These are phyloP conservation scores for Penicillium psychrofluorescens DNA, from an alignment of 495 filamentous ascomycete species.

Conservation along the genomic window DNA sequence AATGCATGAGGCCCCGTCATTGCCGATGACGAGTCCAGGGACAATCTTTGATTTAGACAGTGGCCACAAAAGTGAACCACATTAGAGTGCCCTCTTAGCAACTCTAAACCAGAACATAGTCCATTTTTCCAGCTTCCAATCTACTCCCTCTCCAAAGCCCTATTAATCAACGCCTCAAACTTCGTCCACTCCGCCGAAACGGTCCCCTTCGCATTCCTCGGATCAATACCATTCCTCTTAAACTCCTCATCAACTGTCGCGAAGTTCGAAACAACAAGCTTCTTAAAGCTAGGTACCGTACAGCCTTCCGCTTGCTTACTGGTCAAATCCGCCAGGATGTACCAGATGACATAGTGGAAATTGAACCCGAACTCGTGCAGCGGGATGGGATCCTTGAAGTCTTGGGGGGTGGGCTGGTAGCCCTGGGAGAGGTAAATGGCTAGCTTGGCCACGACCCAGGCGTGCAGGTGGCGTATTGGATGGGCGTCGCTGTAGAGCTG, in stretches of 20 bases:
- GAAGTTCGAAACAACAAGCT: slow-evolving; percentile 22
- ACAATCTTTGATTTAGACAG: no score
- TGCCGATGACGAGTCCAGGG: no score
- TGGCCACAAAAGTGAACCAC: no score
- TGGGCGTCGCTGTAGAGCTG: slow-evolving; percentile 27
- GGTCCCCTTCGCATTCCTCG: slow-evolving; percentile 13
- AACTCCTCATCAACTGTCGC: slow-evolving; percentile 27
- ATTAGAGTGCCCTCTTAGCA: no score
- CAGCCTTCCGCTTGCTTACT: slow-evolving; percentile 25
- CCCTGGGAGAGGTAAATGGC: slow-evolving; percentile 29
- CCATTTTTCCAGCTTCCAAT: not conserved
- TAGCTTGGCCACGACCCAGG: slow-evolving; percentile 32
- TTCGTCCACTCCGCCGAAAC: slow-evolving; percentile 30
- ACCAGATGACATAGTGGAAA: slow-evolving; percentile 29
- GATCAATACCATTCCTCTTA: slow-evolving; percentile 21
- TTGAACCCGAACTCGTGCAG: slow-evolving; percentile 19
- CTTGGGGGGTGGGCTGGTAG: slow-evolving; percentile 4
- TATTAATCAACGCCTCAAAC: slow-evolving; percentile 21
- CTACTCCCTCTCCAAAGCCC: slow-evolving; percentile 19
- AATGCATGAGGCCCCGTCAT: no score
- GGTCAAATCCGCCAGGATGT: slow-evolving; percentile 34
- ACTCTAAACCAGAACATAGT: no score
- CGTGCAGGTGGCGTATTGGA: slow-evolving; percentile 37
- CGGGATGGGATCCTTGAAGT: slow-evolving; percentile 8
- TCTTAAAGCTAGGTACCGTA: slow-evolving; percentile 28